A percentile compares a stretch with the other conserved stretches of the same genome.
Evolutionary conservation across 495 filamentous ascomycete species (phyloP).

Genomic region (Penicillium goetzii): DNA sequence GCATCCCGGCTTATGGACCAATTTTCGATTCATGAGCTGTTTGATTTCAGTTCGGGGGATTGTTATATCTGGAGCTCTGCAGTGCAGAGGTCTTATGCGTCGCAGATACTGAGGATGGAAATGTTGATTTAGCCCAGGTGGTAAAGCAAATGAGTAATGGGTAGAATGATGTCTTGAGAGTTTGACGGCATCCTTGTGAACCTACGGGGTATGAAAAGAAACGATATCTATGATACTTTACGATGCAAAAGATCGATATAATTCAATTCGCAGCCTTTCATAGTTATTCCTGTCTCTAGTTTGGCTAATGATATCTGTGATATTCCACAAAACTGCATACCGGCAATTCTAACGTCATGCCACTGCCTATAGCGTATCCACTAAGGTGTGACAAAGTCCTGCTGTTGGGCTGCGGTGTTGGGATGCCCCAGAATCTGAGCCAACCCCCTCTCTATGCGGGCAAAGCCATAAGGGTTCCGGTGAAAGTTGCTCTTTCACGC

Average conservation of each 20-base stretch:
- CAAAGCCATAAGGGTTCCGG: background rate
- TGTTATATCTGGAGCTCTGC: background rate
- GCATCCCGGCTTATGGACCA: slow-evolving; percentile 68
- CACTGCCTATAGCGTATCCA: too few species aligned
- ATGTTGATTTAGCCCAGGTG: background rate
- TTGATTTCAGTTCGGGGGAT: background rate
- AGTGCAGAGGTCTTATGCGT: background rate
- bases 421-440: background rate
- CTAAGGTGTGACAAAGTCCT: too few species aligned
- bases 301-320: background rate
- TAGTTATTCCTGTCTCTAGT: background rate
- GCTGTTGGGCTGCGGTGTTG: too few species aligned
- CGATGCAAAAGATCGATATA: background rate
- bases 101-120: background rate
- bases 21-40: slow-evolving; percentile 69
- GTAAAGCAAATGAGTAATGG: background rate
- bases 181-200: background rate
- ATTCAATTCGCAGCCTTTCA: background rate
- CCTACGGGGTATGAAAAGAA: background rate
- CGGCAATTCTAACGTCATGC: too few species aligned
- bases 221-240: background rate
- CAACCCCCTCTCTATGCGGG: background rate
- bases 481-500: background rate
- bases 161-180: background rate
- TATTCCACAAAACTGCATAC: too few species aligned